Percentiles rank a stretch among this genome's conserved stretches.
Evolutionary conservation across 306 rosid species (phyloP).

Genomic region (Glycyrrhiza uralensis): DNA sequence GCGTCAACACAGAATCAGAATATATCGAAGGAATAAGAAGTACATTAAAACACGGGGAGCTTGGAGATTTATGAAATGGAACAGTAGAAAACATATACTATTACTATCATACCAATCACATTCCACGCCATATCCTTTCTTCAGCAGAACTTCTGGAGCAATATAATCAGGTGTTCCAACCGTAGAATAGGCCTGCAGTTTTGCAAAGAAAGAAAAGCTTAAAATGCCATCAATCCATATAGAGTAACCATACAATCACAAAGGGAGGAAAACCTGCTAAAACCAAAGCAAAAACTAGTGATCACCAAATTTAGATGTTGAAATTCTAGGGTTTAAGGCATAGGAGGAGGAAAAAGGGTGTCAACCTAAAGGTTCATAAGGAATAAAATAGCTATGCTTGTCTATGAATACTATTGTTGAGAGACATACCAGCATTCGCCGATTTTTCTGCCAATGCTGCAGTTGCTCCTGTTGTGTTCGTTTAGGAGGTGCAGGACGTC

Average conservation of each 20-base stretch:
- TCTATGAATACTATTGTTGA: conserved; percentile 12
- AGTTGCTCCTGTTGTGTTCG: conserved; percentile 78
- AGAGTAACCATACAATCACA: not conserved
- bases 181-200: conserved; percentile 75
- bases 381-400: conserved; percentile 21
- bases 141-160: conserved; percentile 81
- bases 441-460: conserved; percentile 78
- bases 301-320: not conserved
- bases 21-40: not conserved
- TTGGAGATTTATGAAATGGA: not conserved
- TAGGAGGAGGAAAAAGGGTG: not conserved
- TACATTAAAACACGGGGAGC: not conserved
- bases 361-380: not conserved
- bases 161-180: conserved; percentile 95
- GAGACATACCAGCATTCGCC: conserved; percentile 69
- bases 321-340: not conserved
- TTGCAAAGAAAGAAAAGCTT: conserved; percentile 25
- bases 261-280: not conserved
- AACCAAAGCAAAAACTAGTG: not conserved
- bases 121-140: conserved; percentile 87
- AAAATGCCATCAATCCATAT: conserved; percentile 3
- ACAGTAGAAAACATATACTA: not conserved
- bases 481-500: conserved; percentile 44
- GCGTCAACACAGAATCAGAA: conserved; percentile 30
- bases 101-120: conserved; percentile 67